These are phyloP conservation scores for Athelia sp. DNA, from an alignment of 1,284 basidiomycete species.

Conservation along the genomic window DNA sequence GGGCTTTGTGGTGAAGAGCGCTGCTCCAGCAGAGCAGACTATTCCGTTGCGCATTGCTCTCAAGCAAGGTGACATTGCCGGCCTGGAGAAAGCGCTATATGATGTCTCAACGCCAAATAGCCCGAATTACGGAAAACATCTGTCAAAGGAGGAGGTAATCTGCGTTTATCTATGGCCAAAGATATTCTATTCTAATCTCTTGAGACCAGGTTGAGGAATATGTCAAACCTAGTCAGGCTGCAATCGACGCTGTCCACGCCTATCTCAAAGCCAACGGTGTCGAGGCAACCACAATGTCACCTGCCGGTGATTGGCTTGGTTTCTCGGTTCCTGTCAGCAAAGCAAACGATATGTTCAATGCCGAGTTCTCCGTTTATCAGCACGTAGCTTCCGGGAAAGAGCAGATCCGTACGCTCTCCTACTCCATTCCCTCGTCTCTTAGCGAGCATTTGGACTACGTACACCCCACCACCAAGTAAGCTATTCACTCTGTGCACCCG, in stretches of 20 bases:
- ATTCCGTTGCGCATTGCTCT: conserved; percentile 35
- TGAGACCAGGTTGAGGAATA: conserved; percentile 31
- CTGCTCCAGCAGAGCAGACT: conserved; percentile 27
- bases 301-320: conserved; percentile 36
- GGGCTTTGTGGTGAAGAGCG: conserved; percentile 30
- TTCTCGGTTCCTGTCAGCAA: conserved; percentile 32
- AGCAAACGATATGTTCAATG: conserved; percentile 33
- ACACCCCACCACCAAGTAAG: conserved; percentile 32
- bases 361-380: conserved; percentile 33
- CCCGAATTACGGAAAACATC: conserved; percentile 40
- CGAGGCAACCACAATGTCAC: conserved; percentile 21
- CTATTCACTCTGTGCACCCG: conserved; percentile 3
- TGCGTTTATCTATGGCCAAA: no score
- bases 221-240: conserved; percentile 28
- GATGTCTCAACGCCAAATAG: conserved; percentile 41
- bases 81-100: conserved; percentile 33
- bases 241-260: conserved; percentile 27
- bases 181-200: not conserved
- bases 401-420: conserved; percentile 32
- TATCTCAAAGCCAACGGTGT: conserved; percentile 34
- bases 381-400: conserved; percentile 26
- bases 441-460: conserved; percentile 33
- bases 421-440: conserved; percentile 35
- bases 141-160: conserved; percentile 38
- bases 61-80: conserved; percentile 29